phyloP scores from a whole-genome alignment of 345 rosid genomes.

The Eucalyptus cladocalyx region DNA sequence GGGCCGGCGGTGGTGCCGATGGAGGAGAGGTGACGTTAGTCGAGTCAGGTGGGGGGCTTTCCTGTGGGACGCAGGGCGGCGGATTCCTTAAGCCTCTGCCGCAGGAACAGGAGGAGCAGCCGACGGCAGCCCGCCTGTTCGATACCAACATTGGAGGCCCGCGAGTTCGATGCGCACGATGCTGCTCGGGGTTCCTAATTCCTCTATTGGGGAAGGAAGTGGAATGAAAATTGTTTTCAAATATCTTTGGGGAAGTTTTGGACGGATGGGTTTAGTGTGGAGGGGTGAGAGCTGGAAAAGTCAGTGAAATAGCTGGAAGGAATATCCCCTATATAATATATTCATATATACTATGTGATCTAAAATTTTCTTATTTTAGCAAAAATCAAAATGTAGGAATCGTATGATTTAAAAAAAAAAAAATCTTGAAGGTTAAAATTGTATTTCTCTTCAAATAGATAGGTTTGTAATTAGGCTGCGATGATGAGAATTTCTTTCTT shows the following conservation, averaged over 20 bases:
- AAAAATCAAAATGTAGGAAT: too few species aligned
- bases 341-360: accelerated
- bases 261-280: background rate
- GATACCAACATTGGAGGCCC: background rate
- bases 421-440: background rate
- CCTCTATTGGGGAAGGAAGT: background rate
- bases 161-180: background rate
- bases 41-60: accelerated
- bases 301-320: background rate
- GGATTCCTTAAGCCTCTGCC: accelerated
- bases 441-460: background rate
- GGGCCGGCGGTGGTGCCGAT: background rate
- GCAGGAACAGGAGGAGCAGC: too few species aligned
- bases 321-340: too few species aligned
- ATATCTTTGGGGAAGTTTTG: background rate
- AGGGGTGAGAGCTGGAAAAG: background rate
- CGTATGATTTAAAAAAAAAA: too few species aligned
- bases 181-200: background rate
- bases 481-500: background rate
- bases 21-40: accelerated
- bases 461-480: background rate
- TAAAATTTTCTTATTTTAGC: too few species aligned
- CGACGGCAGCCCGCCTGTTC: too few species aligned
- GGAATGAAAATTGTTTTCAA: background rate
- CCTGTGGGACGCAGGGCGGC: accelerated